Evolutionary conservation across 306 rosid species (phyloP).

Genomic region (Echinosophora koreensis): DNA sequence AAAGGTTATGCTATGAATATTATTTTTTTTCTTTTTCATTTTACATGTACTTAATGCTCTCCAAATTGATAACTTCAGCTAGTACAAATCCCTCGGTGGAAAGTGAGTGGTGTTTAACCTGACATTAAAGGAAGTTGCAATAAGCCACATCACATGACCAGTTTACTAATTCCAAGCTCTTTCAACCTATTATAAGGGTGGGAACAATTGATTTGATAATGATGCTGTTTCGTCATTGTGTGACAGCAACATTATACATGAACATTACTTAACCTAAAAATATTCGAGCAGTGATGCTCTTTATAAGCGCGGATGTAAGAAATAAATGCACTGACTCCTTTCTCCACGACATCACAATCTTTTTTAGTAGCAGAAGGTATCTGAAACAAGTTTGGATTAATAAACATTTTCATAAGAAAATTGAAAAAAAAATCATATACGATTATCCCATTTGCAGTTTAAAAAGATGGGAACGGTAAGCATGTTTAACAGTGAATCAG

Average conservation of each 20-base stretch:
- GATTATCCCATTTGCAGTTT: conserved; percentile 9
- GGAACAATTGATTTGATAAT: conserved; percentile 19
- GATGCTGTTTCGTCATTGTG: conserved; percentile 23
- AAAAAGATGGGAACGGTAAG: conserved; percentile 17
- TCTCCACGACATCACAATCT: conserved; percentile 96
- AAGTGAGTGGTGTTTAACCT: conserved; percentile 75
- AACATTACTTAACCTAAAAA: conserved; percentile 70
- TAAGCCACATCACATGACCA: conserved; percentile 89
- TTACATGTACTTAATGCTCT: conserved; percentile 77
- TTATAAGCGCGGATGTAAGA: conserved; percentile 89
- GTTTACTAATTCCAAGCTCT: conserved; percentile 91
- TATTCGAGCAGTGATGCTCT: conserved; percentile 87
- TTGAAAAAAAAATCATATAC: background rate
- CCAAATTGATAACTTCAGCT: conserved; percentile 72
- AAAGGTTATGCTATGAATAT: conserved; percentile 16
- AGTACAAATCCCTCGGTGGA: conserved; percentile 83
- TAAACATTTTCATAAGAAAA: conserved; percentile 15
- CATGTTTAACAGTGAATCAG: conserved; percentile 23
- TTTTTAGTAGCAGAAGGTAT: conserved; percentile 73
- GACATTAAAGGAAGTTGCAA: conserved; percentile 88
- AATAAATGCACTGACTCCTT: conserved; percentile 88
- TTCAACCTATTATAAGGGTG: conserved; percentile 69
- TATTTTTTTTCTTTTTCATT: conserved; percentile 44
- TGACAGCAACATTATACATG: conserved; percentile 27
- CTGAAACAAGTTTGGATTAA: conserved; percentile 56